Evolutionary conservation across 75 land plant species (phyloP), one percentile per base, ranked within the genome.

Genomic region (Pinus tabuliformis): DNA sequence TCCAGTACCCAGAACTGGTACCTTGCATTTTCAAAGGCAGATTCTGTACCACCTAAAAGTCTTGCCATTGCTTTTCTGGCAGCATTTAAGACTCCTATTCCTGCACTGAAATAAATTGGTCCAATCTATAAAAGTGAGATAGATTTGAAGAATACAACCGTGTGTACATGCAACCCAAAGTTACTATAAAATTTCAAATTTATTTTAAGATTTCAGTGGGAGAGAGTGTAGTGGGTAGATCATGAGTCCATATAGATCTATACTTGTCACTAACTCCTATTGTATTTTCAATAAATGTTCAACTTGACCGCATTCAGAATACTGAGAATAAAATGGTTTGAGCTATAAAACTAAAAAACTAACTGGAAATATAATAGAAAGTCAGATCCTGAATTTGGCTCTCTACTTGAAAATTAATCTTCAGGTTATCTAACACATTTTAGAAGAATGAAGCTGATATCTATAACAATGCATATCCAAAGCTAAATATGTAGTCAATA

Each of bases 21-120:
- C 58, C 81, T 77, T 36, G 98, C 99, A 81, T 90, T 84, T 30
- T 88, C 88, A 80, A 89, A 89, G 15, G 99, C 87, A 79, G 80
- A 66, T 24, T 81, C 91, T 76, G 79, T 84, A 77, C 91, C 81
- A 42, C 95, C 99, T 36, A 92, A 77, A 90, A 97, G 88, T 83
- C 98, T 92, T 74, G 90, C 89, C 93, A 97, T 95, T 13, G 99
- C 94, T 86, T 89, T 91, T 77, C 91, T 95, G 14, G 98, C 95
- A 77, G 98, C 83, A 81, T 92, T 94, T 7, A 97, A 77, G 76
- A 97, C 98, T 28, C 99, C 99, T 71, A 97, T 86, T 74, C 99
- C 99, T 26, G 99, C 99, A 95, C 99, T 93, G 91, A 65, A 81
- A 24, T 63, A 56, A 68, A 20, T 20, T 68, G 49, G 42, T 9